These are phyloP conservation scores for Citrus glauca DNA, from an alignment of 345 rosid genomes.

Conservation along the genomic window DNA sequence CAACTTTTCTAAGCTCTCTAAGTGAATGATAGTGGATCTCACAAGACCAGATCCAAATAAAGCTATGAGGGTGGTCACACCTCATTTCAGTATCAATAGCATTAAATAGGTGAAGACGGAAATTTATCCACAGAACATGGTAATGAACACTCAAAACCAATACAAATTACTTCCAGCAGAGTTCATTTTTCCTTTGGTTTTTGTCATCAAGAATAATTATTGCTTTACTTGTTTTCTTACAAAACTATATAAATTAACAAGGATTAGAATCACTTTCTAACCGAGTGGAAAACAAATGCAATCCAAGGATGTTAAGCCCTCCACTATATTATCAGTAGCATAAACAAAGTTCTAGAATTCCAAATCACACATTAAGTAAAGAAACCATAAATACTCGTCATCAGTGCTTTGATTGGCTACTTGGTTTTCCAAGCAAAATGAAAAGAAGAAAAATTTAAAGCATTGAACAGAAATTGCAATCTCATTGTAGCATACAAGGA, in stretches of 20 bases:
- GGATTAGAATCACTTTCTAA: neutral
- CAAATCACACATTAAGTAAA: neutral
- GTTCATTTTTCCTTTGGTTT: neutral
- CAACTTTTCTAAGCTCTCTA: neutral
- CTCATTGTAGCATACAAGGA: neutral
- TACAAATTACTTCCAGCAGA: neutral
- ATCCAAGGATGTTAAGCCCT: neutral
- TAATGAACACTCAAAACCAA: neutral
- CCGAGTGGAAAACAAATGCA: neutral
- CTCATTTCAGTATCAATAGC: neutral
- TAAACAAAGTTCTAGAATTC: neutral
- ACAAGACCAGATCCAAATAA: neutral
- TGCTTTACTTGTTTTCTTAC: neutral
- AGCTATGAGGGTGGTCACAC: neutral
- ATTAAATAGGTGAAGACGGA: neutral
- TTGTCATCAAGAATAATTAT: neutral
- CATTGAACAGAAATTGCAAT: neutral
- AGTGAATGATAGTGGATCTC: neutral
- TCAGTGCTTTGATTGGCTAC: neutral
- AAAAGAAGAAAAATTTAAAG: neutral
- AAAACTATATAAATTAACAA: neutral
- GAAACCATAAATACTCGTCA: neutral
- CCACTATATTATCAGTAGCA: neutral
- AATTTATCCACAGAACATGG: neutral
- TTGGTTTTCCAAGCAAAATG: neutral